phyloP scores from a whole-genome alignment of 441 rosid genomes.

The Mallotus japonicus region DNA sequence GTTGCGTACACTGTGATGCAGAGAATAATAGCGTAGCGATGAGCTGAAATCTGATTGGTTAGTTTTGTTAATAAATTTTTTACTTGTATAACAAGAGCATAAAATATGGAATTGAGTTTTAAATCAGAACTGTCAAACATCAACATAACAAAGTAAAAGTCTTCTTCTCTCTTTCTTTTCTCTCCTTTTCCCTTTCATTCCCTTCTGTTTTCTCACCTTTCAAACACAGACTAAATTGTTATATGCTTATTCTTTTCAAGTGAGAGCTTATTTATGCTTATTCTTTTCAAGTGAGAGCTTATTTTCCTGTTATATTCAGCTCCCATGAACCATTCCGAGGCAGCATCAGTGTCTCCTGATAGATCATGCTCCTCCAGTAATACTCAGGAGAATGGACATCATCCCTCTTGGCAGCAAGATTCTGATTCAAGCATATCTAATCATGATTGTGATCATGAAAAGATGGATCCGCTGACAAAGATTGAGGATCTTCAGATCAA shows the following conservation, averaged over 20 bases:
- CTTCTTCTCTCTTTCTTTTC: too few relatives aligned
- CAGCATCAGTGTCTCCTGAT: slow-evolving; percentile 37
- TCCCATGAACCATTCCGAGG: slow-evolving; percentile 30
- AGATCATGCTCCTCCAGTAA: slow-evolving; percentile 39
- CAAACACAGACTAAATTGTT: neutral
- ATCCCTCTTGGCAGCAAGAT: slow-evolving; percentile 38
- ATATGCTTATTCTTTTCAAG: slow-evolving; percentile 2
- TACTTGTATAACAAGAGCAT: too few relatives aligned
- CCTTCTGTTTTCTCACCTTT: too few relatives aligned
- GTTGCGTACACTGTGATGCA: too few relatives aligned
- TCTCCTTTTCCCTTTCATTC: too few relatives aligned
- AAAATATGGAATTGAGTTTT: too few relatives aligned
- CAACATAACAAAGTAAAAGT: too few relatives aligned
- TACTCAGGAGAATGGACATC: slow-evolving; percentile 38
- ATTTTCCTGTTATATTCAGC: slow-evolving; percentile 34
- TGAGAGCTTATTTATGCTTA: slow-evolving; percentile 17
- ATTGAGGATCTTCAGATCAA: slow-evolving; percentile 67
- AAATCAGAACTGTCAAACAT: too few relatives aligned
- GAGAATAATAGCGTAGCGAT: too few relatives aligned
- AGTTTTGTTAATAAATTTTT: too few relatives aligned
- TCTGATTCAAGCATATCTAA: slow-evolving; percentile 36
- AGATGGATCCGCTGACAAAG: slow-evolving; percentile 52
- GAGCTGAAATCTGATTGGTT: too few relatives aligned
- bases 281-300: slow-evolving; percentile 16
- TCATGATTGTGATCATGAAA: slow-evolving; percentile 27